These are phyloP conservation scores for Vaccinium darrowii DNA, from an alignment of 148 eudicot species.

Conservation along the genomic window DNA sequence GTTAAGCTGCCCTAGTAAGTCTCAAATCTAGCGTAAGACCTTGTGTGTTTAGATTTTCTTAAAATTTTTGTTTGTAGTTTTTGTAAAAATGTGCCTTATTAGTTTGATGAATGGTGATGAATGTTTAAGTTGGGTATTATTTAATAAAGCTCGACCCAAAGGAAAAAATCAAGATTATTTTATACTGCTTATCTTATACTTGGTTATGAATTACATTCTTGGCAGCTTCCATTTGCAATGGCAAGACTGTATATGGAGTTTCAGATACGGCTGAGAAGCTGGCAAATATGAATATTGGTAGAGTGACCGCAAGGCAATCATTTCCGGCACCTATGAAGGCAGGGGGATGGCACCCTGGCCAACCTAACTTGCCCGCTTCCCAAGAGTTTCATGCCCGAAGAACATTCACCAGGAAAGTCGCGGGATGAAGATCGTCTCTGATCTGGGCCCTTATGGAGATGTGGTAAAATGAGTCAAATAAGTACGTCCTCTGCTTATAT, in stretches of 20 bases:
- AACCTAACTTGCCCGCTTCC: slow-evolving; percentile 30
- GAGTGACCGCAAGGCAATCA: slow-evolving; percentile 16
- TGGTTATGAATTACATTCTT: not conserved
- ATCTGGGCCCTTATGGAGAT: not conserved
- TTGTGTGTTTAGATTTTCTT: not conserved
- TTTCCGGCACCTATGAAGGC: slow-evolving; percentile 48
- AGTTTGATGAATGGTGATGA: too few relatives aligned
- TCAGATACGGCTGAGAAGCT: slow-evolving; percentile 40
- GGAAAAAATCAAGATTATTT: not conserved
- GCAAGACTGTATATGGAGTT: slow-evolving; percentile 32
- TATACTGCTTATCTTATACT: not conserved
- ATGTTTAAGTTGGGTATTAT: not conserved
- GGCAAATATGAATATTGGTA: slow-evolving; percentile 39
- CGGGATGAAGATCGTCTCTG: slow-evolving; percentile 25
- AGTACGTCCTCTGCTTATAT: not conserved
- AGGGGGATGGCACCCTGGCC: slow-evolving; percentile 44
- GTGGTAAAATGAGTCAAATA: not conserved
- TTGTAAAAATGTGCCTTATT: not conserved
- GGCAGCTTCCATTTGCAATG: slow-evolving; percentile 35
- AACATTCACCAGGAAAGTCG: slow-evolving; percentile 37
- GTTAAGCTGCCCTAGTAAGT: not conserved
- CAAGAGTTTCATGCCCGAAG: slow-evolving; percentile 34
- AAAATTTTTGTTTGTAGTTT: not conserved
- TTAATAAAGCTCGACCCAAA: not conserved
- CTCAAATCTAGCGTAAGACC: not conserved